Evolutionary conservation across 2,329 filamentous ascomycete genomes (phyloP).

Genomic region (Lecanosticta acicola): DNA sequence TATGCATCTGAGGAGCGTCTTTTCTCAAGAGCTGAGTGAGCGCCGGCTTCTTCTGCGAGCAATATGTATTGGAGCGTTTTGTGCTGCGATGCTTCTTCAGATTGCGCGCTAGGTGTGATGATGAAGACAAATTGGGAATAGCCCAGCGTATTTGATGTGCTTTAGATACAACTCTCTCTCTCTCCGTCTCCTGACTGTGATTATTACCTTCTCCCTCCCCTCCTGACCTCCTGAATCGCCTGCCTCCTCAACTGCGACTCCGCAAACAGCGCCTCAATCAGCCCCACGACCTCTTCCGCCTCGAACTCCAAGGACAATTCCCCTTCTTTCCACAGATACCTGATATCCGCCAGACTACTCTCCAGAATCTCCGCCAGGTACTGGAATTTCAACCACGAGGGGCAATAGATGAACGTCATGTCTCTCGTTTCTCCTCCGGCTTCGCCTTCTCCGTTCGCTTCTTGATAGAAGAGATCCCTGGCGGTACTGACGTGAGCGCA

Average conservation of each 20-base stretch:
- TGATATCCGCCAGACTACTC: slow-evolving; percentile 59
- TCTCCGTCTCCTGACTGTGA: neutral
- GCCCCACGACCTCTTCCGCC: slow-evolving; percentile 55
- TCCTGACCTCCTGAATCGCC: slow-evolving; percentile 54
- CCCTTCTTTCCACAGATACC: slow-evolving; percentile 60
- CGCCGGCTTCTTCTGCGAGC: neutral
- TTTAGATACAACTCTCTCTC: too few relatives aligned
- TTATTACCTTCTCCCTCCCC: slow-evolving; percentile 9
- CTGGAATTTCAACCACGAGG: slow-evolving; percentile 61
- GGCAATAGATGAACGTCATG: slow-evolving; percentile 57
- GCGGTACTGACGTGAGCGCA: slow-evolving; percentile 53
- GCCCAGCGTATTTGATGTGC: too few relatives aligned
- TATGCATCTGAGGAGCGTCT: slow-evolving; percentile 8
- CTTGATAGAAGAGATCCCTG: slow-evolving; percentile 52
- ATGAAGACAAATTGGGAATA: neutral
- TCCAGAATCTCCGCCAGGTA: slow-evolving; percentile 60
- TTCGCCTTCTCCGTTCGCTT: slow-evolving; percentile 28
- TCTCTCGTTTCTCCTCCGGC: slow-evolving; percentile 37
- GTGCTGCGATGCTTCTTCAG: neutral
- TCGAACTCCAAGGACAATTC: slow-evolving; percentile 58
- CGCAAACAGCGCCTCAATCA: slow-evolving; percentile 60
- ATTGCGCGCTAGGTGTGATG: neutral
- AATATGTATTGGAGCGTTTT: neutral
- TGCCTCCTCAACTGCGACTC: slow-evolving; percentile 55
- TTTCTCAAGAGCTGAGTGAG: neutral